phyloP scores from a whole-genome alignment of 1,284 basidiomycete species.

The Phylloporus sp. region DNA sequence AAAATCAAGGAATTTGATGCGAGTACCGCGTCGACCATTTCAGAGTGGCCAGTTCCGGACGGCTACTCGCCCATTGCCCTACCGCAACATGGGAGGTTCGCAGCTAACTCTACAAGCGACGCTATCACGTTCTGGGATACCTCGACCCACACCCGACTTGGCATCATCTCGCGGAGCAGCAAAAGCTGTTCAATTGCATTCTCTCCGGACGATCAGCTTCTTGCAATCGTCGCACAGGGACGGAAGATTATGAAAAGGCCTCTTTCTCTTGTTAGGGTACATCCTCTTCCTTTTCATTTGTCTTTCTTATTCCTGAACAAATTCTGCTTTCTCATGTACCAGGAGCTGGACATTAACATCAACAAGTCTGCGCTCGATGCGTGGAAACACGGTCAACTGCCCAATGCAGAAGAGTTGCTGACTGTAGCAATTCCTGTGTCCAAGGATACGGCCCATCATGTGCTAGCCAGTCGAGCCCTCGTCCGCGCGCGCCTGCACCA shows the following conservation, averaged over 20 bases:
- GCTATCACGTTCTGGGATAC: slow-evolving; percentile 9
- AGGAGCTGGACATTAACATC: neutral
- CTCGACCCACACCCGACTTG: neutral
- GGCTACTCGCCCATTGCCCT: slow-evolving; percentile 17
- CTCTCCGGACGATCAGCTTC: slow-evolving; percentile 11
- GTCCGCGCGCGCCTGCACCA: slow-evolving; percentile 2
- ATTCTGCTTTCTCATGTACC: no score
- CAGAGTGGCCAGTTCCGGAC: slow-evolving; percentile 15
- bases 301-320: no score
- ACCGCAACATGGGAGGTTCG: slow-evolving; percentile 9
- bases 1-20: slow-evolving; percentile 12
- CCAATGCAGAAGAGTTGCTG: neutral
- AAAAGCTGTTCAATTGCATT: slow-evolving; percentile 13
- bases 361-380: neutral
- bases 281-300: neutral
- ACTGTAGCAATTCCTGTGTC: neutral
- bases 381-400: neutral
- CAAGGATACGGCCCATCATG: slow-evolving; percentile 1
- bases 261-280: slow-evolving; percentile 8
- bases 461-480: slow-evolving; percentile 15
- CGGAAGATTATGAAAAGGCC: neutral
- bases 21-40: neutral
- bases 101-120: slow-evolving; percentile 7
- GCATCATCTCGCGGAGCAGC: neutral
- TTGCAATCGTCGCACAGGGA: neutral